Evolutionary conservation across 2,329 filamentous ascomycete species (phyloP).

Genomic region (Gnomoniopsis smithogilvyi): DNA sequence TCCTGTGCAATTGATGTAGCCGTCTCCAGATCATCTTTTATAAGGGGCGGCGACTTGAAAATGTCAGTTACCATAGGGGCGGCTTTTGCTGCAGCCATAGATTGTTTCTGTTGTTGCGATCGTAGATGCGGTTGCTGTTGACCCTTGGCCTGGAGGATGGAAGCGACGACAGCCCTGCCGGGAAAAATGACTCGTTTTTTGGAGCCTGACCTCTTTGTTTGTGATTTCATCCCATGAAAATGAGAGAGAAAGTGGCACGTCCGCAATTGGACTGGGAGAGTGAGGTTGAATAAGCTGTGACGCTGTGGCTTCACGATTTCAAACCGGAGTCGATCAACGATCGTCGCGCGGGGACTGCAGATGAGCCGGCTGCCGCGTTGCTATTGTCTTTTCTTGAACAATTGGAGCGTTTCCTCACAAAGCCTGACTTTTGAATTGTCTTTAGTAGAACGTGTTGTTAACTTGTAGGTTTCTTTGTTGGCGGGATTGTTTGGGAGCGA

Average conservation of each 20-base stretch:
- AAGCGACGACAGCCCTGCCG: constrained; percentile 16
- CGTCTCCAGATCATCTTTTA: constrained; percentile 66
- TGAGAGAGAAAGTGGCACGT: background rate
- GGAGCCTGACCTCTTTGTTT: constrained; percentile 13
- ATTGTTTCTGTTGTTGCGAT: background rate
- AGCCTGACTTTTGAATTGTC: background rate
- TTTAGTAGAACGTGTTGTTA: background rate
- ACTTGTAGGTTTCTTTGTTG: background rate
- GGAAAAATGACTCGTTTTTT: constrained; percentile 18
- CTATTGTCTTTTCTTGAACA: constrained; percentile 14
- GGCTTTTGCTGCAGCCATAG: background rate
- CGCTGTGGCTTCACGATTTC: background rate
- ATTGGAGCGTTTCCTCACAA: background rate
- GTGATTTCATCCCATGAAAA: constrained; percentile 12
- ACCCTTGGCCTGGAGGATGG: constrained; percentile 15
- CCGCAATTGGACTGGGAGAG: background rate
- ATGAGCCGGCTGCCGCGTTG: background rate
- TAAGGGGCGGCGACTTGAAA: constrained; percentile 55
- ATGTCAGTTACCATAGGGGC: constrained; percentile 46
- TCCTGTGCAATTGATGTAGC: constrained; percentile 67
- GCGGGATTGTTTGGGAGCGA: background rate
- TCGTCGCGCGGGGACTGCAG: background rate
- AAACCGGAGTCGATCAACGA: background rate
- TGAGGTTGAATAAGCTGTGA: background rate
- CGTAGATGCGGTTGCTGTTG: background rate